Evolutionary conservation across 192 early-diverging fungal genomes (phyloP).

Genomic region (Coemansia sp.): DNA sequence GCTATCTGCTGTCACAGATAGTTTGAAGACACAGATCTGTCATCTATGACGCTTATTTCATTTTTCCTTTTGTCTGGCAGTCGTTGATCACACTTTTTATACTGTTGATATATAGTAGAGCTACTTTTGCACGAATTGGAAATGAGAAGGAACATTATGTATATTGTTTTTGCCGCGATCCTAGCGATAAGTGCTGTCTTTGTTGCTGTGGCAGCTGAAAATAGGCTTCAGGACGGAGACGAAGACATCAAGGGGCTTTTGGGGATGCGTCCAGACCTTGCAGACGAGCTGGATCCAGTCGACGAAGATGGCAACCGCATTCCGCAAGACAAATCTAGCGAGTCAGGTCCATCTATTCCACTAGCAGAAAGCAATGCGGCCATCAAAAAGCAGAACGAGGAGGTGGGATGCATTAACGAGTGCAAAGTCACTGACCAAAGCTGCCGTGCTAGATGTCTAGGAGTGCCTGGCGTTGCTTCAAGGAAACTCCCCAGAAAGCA

Average conservation of each 20-base stretch:
- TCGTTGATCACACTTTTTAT: background rate
- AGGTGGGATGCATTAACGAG: constrained; percentile 25
- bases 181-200: background rate
- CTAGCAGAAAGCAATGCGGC: background rate
- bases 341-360: background rate
- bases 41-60: too few relatives aligned
- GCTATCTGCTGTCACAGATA: too few relatives aligned
- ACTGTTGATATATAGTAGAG: too few relatives aligned
- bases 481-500: constrained; percentile 39
- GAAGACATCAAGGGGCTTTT: constrained; percentile 15
- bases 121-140: background rate
- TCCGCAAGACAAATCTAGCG: background rate
- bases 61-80: background rate
- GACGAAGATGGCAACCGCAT: background rate
- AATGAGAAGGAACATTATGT: background rate
- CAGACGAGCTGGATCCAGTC: constrained; percentile 15
- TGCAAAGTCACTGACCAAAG: constrained; percentile 39
- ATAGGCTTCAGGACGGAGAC: constrained; percentile 11
- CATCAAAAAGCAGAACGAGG: constrained; percentile 3
- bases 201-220: background rate
- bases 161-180: background rate
- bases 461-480: constrained; percentile 43
- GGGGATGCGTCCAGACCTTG: constrained; percentile 36
- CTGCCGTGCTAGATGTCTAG: constrained; percentile 46
- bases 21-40: too few relatives aligned